phyloP scores from a whole-genome alignment of 106 monocot species.

The Phalaenopsis equestris region DNA sequence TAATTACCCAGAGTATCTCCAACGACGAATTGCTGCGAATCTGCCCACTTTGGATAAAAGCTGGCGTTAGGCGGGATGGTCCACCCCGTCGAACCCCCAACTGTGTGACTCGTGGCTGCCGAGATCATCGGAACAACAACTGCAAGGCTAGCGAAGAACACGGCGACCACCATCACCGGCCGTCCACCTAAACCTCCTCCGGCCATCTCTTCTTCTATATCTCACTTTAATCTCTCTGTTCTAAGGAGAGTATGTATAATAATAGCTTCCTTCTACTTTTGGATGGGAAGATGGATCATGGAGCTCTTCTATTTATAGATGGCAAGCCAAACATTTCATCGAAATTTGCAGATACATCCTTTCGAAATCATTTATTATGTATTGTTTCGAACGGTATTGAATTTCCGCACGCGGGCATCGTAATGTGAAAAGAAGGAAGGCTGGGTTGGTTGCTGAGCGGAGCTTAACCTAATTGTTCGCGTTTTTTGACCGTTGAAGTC shows the following conservation, averaged over 20 bases:
- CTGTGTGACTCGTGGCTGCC: slow-evolving; percentile 12
- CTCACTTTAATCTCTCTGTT: not conserved
- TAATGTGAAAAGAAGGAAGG: not conserved
- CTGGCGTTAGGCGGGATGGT: slow-evolving; percentile 5
- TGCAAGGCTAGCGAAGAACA: not conserved
- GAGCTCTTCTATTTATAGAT: not conserved
- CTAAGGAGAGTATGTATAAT: not conserved
- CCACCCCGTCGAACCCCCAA: slow-evolving; percentile 21
- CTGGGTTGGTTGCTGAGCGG: not conserved
- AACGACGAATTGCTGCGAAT: slow-evolving; percentile 8
- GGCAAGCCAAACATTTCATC: not conserved
- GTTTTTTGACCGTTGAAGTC: not conserved
- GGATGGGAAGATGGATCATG: too few relatives aligned
- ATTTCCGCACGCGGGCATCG: too few relatives aligned
- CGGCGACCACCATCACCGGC: not conserved
- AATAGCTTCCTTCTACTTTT: too few relatives aligned
- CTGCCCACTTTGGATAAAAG: slow-evolving; percentile 17
- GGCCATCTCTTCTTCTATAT: slow-evolving; percentile 6
- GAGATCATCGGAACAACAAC: not conserved
- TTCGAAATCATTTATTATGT: not conserved
- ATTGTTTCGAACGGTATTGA: too few relatives aligned
- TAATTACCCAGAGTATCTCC: slow-evolving; percentile 29
- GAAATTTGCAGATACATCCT: not conserved
- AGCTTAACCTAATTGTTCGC: not conserved
- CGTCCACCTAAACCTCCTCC: not conserved